Percentiles rank a stretch among this genome's conserved stretches.
Evolutionary conservation across 2,329 filamentous ascomycete genomes (phyloP).

Genomic region (Apiospora marii): DNA sequence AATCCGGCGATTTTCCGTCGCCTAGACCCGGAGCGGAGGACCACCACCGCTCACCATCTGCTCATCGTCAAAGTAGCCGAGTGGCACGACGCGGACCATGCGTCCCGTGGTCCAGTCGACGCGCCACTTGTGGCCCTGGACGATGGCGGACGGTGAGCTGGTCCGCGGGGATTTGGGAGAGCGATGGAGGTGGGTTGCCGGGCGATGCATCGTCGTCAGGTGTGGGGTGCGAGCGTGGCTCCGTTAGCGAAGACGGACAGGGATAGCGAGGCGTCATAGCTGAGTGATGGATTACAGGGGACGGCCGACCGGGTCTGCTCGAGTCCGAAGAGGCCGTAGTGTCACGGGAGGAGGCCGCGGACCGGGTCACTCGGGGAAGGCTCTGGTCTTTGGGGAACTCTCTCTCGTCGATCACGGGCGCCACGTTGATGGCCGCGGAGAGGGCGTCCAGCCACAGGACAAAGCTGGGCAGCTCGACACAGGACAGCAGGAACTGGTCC

Average conservation of each 20-base stretch:
- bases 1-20: conserved; percentile 57
- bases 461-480: conserved; percentile 69
- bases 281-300: conserved; percentile 27
- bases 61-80: conserved; percentile 57
- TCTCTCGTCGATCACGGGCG: conserved; percentile 74
- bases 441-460: conserved; percentile 73
- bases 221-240: background rate
- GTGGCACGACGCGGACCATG: conserved; percentile 61
- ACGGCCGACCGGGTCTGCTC: conserved; percentile 24
- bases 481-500: conserved; percentile 76
- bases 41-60: conserved; percentile 45
- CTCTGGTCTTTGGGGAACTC: conserved; percentile 62
- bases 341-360: conserved; percentile 25
- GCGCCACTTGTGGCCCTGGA: conserved; percentile 64
- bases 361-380: conserved; percentile 63
- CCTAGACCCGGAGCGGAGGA: conserved; percentile 58
- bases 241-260: background rate
- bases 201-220: background rate
- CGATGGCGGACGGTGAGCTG: background rate
- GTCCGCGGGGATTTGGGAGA: background rate
- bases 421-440: conserved; percentile 77
- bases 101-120: conserved; percentile 67
- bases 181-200: background rate
- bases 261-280: conserved; percentile 24
- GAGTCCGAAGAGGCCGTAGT: conserved; percentile 48